Percentiles rank a stretch among this genome's conserved stretches.
Conservation (phyloP, 495 filamentous ascomycete species). For the Echria macrotheca region DNA sequence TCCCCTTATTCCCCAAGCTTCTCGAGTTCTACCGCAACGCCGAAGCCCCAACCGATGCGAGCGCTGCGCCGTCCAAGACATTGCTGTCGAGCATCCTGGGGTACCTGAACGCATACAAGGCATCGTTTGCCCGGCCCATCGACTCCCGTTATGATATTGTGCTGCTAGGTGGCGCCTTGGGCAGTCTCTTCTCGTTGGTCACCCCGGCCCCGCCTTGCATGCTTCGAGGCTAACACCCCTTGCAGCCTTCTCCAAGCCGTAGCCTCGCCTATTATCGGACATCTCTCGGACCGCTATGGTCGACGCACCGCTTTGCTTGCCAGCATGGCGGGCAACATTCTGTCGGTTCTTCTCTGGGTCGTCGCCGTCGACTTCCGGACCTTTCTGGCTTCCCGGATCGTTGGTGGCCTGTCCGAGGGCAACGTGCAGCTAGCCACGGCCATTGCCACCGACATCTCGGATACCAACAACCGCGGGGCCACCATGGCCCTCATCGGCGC, state of each 20-base stretch:
- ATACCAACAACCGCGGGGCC: constrained; percentile 69
- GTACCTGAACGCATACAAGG: constrained; percentile 92
- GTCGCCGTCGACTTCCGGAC: constrained; percentile 89
- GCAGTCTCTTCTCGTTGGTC: constrained; percentile 73
- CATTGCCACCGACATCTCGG: constrained; percentile 93
- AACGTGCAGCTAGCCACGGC: constrained; percentile 96
- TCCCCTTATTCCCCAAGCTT: constrained; percentile 90
- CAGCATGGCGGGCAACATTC: constrained; percentile 92
- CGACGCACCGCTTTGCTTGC: constrained; percentile 81
- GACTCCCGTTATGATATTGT: constrained; percentile 96
- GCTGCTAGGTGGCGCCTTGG: constrained; percentile 88
- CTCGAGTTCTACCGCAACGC: constrained; percentile 86
- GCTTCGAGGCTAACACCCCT: constrained; percentile 6
- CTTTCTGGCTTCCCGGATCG: constrained; percentile 84
- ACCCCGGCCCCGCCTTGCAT: not conserved
- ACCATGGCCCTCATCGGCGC: constrained; percentile 95
- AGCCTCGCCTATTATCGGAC: constrained; percentile 86
- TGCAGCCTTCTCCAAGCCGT: constrained; percentile 73
- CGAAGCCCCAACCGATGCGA: constrained; percentile 52
- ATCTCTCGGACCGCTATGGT: constrained; percentile 81
- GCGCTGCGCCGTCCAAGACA: constrained; percentile 44
- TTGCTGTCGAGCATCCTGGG: constrained; percentile 72
- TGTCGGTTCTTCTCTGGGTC: constrained; percentile 91
- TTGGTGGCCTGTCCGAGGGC: constrained; percentile 91
- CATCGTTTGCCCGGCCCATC: constrained; percentile 86